A percentile compares a stretch with the other conserved stretches of the same genome.
These are phyloP conservation scores for Ramaria sp. DNA, from an alignment of 768 basidiomycete species.

Conservation along the genomic window DNA sequence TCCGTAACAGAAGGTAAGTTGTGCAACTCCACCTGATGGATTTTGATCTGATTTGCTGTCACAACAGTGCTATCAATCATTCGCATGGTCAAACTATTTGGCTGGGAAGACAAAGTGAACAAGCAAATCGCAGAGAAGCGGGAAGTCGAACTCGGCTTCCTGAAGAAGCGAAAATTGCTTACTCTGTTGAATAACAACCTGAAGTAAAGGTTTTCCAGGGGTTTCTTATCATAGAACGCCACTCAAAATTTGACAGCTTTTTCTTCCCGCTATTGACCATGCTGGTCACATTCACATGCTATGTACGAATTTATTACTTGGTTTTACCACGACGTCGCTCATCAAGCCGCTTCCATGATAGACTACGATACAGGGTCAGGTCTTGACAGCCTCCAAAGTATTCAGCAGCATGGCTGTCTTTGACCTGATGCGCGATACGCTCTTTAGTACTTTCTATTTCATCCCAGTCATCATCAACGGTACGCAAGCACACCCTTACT, in stretches of 20 bases:
- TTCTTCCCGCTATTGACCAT: constrained; percentile 55
- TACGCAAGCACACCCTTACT: not conserved
- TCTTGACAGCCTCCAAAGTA: constrained; percentile 23
- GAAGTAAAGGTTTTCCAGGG: constrained; percentile 25
- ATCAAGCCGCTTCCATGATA: not conserved
- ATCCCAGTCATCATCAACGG: constrained; percentile 19
- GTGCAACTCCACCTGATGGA: not conserved
- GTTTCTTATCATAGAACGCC: not conserved
- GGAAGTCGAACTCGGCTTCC: constrained; percentile 46
- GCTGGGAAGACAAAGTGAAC: constrained; percentile 36
- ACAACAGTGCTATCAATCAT: constrained; percentile 40
- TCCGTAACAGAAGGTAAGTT: constrained; percentile 44
- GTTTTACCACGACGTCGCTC: not conserved
- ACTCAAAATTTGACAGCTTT: constrained; percentile 27
- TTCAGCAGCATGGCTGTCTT: constrained; percentile 25
- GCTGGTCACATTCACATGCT: constrained; percentile 52
- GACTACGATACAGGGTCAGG: not conserved
- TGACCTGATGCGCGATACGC: too few species aligned
- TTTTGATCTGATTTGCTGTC: not conserved
- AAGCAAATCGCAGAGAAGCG: constrained; percentile 44
- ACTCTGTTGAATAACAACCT: constrained; percentile 33
- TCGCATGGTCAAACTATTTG: constrained; percentile 66
- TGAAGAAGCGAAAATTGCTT: constrained; percentile 43
- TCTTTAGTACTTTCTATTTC: constrained; percentile 22
- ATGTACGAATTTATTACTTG: constrained; percentile 26